phyloP scores from a whole-genome alignment of 352 stramenopile species.

The Phytophthora constricta region DNA sequence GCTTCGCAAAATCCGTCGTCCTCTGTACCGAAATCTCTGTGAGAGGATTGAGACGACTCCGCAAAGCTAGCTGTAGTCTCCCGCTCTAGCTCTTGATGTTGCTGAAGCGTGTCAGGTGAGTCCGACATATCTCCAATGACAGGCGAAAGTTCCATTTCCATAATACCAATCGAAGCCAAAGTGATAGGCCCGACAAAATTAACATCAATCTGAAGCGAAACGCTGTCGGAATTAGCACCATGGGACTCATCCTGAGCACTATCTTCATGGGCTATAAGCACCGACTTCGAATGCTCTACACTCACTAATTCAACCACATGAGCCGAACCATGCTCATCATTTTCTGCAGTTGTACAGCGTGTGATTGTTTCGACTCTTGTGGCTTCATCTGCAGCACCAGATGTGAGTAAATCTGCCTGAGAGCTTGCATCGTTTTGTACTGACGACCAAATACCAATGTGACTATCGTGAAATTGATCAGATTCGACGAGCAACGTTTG shows the following conservation, averaged over 20 bases:
- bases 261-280: too few species aligned
- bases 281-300: too few species aligned
- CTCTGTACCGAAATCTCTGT: too few species aligned
- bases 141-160: slow-evolving; percentile 30
- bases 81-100: neutral
- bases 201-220: too few species aligned
- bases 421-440: too few species aligned
- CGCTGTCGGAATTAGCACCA: too few species aligned
- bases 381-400: neutral
- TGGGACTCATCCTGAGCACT: too few species aligned
- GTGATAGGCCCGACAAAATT: too few species aligned
- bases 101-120: slow-evolving; percentile 30
- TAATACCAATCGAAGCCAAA: too few species aligned
- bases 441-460: too few species aligned
- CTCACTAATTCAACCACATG: too few species aligned
- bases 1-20: neutral
- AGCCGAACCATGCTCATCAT: neutral
- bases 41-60: neutral
- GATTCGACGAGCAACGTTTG: neutral
- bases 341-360: neutral
- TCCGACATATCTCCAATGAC: slow-evolving; percentile 55
- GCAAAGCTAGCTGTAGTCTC: neutral
- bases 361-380: neutral
- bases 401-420: too few species aligned
- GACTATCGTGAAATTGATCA: neutral